Percentiles rank a stretch among this genome's conserved stretches.
phyloP scores from a whole-genome alignment of 83 land plant genomes.

The Isoetes engelmannii region DNA sequence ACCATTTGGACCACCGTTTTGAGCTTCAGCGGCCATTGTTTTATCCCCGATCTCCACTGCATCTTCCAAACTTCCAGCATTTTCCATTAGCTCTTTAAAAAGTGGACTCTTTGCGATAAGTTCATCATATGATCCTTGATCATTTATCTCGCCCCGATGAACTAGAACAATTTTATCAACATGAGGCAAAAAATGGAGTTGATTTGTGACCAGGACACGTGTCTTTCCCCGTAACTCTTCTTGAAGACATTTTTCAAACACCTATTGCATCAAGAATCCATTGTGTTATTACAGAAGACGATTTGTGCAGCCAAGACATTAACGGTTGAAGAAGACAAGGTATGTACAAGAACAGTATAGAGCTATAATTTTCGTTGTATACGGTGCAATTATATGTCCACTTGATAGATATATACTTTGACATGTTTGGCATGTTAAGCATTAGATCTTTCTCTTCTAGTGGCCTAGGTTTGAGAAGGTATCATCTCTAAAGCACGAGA shows the following conservation, averaged over 20 bases:
- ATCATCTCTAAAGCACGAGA: no score
- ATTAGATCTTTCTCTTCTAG: no score
- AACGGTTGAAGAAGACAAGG: no score
- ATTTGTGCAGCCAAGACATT: no score
- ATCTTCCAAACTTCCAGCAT: constrained; percentile 94
- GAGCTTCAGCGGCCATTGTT: constrained; percentile 15
- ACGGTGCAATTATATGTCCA: no score
- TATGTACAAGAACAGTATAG: no score
- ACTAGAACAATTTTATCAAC: constrained; percentile 82
- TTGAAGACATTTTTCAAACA: constrained; percentile 79
- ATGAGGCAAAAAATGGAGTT: constrained; percentile 86
- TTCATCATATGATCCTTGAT: constrained; percentile 88
- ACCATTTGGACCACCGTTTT: constrained; percentile 10
- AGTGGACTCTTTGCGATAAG: constrained; percentile 50
- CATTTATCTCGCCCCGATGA: constrained; percentile 77
- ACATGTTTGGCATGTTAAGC: no score
- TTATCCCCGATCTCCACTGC: constrained; percentile 34
- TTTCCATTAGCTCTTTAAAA: constrained; percentile 93
- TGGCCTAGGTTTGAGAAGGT: no score
- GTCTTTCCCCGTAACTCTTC: constrained; percentile 73
- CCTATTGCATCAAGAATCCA: constrained; percentile 34
- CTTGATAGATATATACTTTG: no score
- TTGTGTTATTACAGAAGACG: no score
- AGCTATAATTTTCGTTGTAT: no score
- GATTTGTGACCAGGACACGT: constrained; percentile 86